Conservation (phyloP, 805 yeast species). For the Brettanomyces sp. region DNA sequence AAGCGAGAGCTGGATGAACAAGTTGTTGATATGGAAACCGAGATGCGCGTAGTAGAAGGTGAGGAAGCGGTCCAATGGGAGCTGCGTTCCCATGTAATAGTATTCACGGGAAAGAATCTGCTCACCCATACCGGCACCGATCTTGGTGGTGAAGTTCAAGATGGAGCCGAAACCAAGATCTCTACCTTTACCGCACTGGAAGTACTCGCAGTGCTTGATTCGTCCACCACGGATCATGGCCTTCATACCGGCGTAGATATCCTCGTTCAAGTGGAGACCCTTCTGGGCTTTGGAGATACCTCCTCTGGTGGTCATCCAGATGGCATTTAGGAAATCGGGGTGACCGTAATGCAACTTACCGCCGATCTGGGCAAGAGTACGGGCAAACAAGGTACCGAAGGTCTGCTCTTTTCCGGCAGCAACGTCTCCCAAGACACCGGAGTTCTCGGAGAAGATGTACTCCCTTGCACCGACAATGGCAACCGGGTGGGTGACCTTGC, state of each 20-base stretch:
- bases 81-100: constrained; percentile 70
- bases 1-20: constrained; percentile 67
- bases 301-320: constrained; percentile 78
- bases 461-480: constrained; percentile 86
- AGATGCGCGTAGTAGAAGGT: constrained; percentile 82
- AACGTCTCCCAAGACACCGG: constrained; percentile 80
- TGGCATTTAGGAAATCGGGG: constrained; percentile 72
- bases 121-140: constrained; percentile 93
- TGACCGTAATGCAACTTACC: constrained; percentile 85
- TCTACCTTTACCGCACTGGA: constrained; percentile 87
- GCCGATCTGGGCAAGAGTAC: constrained; percentile 78
- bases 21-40: constrained; percentile 77
- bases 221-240: constrained; percentile 79
- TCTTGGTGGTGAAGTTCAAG: constrained; percentile 76
- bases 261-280: constrained; percentile 80
- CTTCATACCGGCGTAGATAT: constrained; percentile 83
- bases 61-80: constrained; percentile 72
- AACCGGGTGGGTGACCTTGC: constrained; percentile 52
- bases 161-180: constrained; percentile 83
- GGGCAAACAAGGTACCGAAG: constrained; percentile 75
- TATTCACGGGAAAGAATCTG: constrained; percentile 81
- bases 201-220: constrained; percentile 79
- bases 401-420: constrained; percentile 91
- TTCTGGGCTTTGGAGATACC: constrained; percentile 84
- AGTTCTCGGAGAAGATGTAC: constrained; percentile 77